These are phyloP conservation scores for Perilla frutescens DNA, from an alignment of 257 asterid genomes.

Conservation along the genomic window DNA sequence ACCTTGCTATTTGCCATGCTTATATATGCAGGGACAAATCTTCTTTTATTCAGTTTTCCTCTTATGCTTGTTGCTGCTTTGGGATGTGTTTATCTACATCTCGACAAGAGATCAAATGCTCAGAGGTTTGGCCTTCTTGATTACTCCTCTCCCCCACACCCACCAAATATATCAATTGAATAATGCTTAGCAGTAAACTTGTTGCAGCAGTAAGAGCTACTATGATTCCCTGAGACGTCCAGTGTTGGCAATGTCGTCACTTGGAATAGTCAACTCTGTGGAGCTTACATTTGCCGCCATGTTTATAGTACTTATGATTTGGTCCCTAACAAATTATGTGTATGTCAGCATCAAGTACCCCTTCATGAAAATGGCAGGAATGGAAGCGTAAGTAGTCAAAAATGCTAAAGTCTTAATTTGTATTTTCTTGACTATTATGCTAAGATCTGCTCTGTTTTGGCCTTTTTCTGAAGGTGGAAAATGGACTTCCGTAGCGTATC, in stretches of 20 bases:
- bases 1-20: background rate
- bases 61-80: conserved; percentile 52
- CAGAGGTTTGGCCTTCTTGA: conserved; percentile 36
- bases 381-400: conserved; percentile 44
- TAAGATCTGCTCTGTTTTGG: background rate
- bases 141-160: background rate
- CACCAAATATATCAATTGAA: background rate
- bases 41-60: conserved; percentile 57
- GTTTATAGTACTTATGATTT: conserved; percentile 56
- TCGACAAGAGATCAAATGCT: conserved; percentile 42
- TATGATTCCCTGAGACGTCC: conserved; percentile 46
- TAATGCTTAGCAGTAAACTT: background rate
- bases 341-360: conserved; percentile 48
- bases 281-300: conserved; percentile 53
- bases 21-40: conserved; percentile 57
- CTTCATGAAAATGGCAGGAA: conserved; percentile 48
- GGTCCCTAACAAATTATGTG: conserved; percentile 60
- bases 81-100: conserved; percentile 62
- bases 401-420: background rate
- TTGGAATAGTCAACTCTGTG: conserved; percentile 51
- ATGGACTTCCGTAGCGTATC: conserved; percentile 55
- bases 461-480: conserved; percentile 48
- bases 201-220: conserved; percentile 40
- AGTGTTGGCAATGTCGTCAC: conserved; percentile 49
- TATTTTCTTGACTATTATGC: background rate